phyloP scores from a whole-genome alignment of 2,329 filamentous ascomycete genomes.

The Alternaria atra region DNA sequence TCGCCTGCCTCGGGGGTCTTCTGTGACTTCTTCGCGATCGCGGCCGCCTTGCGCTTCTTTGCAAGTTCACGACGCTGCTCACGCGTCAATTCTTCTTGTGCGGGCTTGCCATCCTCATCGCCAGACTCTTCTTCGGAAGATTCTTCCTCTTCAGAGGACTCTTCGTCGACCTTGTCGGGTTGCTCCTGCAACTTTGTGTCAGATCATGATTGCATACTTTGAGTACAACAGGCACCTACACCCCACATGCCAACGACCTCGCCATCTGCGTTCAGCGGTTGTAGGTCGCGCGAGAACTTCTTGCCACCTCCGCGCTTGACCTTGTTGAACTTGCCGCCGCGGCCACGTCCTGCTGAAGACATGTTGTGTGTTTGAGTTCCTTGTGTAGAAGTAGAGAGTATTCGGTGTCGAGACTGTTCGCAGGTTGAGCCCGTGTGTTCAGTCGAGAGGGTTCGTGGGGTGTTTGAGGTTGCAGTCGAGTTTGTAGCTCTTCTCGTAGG shows the following conservation, averaged over 20 bases:
- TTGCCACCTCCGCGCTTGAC: constrained; percentile 93
- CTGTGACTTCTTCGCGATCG: constrained; percentile 77
- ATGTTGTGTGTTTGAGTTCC: constrained; percentile 46
- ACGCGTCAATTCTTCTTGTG: constrained; percentile 72
- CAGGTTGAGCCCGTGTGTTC: constrained; percentile 8
- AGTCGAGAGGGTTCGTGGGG: not conserved
- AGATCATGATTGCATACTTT: constrained; percentile 16
- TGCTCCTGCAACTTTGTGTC: constrained; percentile 39
- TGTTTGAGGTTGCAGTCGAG: not conserved
- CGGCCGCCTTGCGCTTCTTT: constrained; percentile 90
- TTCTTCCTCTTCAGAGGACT: constrained; percentile 46
- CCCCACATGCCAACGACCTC: constrained; percentile 91
- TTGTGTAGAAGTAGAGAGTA: constrained; percentile 8
- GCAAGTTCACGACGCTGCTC: constrained; percentile 88
- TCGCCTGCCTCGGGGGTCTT: constrained; percentile 83
- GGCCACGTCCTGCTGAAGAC: constrained; percentile 71
- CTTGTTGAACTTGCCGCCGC: constrained; percentile 94
- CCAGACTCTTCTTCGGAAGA: constrained; percentile 58
- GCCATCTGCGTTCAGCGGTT: constrained; percentile 87
- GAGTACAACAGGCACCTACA: constrained; percentile 55
- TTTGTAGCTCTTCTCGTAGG: not conserved
- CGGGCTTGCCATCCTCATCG: constrained; percentile 53
- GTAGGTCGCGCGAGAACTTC: constrained; percentile 91
- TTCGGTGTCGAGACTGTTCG: constrained; percentile 7
- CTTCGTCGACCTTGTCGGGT: constrained; percentile 62